These are phyloP conservation scores for Fusarium coffeatum DNA, from an alignment of 2,329 filamentous ascomycete species.

Conservation along the genomic window DNA sequence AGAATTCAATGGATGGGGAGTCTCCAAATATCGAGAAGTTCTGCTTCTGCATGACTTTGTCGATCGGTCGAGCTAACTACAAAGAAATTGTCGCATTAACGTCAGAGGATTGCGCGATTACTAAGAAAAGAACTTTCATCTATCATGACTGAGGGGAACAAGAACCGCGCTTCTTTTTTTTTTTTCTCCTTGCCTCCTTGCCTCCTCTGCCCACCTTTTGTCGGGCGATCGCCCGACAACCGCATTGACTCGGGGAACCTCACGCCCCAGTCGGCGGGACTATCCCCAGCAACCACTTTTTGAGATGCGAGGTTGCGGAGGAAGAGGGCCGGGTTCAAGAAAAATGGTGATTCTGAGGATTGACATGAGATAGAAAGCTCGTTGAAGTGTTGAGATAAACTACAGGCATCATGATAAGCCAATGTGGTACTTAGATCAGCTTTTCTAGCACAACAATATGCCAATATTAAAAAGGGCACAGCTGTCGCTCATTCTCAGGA, in stretches of 20 bases:
- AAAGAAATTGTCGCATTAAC: slow-evolving; percentile 18
- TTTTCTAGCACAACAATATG: neutral
- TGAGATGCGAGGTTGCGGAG: slow-evolving; percentile 30
- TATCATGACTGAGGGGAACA: slow-evolving; percentile 40
- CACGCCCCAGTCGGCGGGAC: slow-evolving; percentile 28
- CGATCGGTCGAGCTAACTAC: slow-evolving; percentile 1
- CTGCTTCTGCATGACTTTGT: neutral
- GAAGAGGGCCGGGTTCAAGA: neutral
- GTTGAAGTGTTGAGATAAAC: neutral
- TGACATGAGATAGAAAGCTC: neutral
- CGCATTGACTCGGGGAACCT: slow-evolving; percentile 32
- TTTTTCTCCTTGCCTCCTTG: slow-evolving; percentile 3
- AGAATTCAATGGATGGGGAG: neutral
- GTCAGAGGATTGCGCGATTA: slow-evolving; percentile 37
- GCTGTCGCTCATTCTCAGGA: neutral
- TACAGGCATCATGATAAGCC: neutral
- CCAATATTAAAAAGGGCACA: neutral
- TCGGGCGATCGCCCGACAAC: slow-evolving; percentile 49
- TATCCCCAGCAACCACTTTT: slow-evolving; percentile 18
- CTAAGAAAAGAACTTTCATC: slow-evolving; percentile 30
- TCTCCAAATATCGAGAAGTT: neutral
- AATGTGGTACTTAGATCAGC: neutral
- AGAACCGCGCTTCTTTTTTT: slow-evolving; percentile 1
- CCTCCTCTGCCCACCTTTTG: neutral
- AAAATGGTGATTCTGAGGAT: neutral